Conservation (phyloP, 202 grass and related monocot species). For the Digitaria exilis region DNA sequence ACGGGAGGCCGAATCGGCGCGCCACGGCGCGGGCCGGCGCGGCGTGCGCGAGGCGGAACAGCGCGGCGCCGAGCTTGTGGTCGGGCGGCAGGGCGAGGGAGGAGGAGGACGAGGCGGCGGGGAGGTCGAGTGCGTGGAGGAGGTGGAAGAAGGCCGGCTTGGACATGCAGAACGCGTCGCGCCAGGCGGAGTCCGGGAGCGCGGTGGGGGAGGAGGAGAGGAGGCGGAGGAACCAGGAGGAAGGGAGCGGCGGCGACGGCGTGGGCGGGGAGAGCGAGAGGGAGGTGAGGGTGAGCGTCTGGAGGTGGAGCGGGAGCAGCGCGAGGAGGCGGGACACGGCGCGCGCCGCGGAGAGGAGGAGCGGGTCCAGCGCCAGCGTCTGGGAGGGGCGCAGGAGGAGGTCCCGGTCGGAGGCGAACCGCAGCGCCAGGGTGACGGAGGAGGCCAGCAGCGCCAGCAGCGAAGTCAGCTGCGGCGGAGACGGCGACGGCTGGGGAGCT, state of each 20-base stretch:
- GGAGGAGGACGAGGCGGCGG: constrained; percentile 35
- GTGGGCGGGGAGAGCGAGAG: constrained; percentile 51
- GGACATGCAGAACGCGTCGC: constrained; percentile 79
- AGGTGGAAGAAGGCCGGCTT: constrained; percentile 66
- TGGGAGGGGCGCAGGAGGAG: constrained; percentile 53
- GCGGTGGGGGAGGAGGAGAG: constrained; percentile 15
- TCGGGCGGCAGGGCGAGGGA: constrained; percentile 53
- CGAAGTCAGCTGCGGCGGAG: constrained; percentile 41
- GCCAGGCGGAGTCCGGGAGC: constrained; percentile 59
- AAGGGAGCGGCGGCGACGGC: constrained; percentile 38
- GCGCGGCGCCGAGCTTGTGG: constrained; percentile 78
- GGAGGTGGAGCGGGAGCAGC: constrained; percentile 64
- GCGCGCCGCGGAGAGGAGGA: constrained; percentile 58
- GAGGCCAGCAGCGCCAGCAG: constrained; percentile 58
- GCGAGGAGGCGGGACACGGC: constrained; percentile 59
- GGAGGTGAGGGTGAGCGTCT: constrained; percentile 62
- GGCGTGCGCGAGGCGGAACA: constrained; percentile 88
- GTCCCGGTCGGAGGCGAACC: constrained; percentile 51
- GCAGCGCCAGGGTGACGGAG: constrained; percentile 61
- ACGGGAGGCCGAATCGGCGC: constrained; percentile 76
- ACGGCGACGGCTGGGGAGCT: neutral
- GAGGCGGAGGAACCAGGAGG: constrained; percentile 78
- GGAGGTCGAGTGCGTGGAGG: constrained; percentile 63
- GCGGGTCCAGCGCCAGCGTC: constrained; percentile 63
- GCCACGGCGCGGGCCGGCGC: constrained; percentile 57